Conservation (phyloP, 148 eudicot species). For the Rhododendron mucronatum region DNA sequence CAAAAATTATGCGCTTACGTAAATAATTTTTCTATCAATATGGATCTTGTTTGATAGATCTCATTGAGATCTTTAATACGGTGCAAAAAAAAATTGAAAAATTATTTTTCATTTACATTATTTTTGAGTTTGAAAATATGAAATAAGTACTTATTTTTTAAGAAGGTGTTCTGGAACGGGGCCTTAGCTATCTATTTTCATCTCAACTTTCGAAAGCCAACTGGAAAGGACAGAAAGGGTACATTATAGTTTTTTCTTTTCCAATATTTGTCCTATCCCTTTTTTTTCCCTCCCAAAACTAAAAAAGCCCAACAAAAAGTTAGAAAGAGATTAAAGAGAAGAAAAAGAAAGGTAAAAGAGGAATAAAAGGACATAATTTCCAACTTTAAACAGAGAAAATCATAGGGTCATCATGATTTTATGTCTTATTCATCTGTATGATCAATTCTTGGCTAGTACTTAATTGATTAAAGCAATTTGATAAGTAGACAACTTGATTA, state of each 20-base stretch:
- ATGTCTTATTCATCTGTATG: not conserved
- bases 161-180: too few species aligned
- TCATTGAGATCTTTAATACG: too few species aligned
- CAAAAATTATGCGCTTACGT: too few species aligned
- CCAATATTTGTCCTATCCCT: not conserved
- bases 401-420: constrained; percentile 1
- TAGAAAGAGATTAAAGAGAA: not conserved
- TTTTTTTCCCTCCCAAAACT: not conserved
- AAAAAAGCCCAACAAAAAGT: not conserved
- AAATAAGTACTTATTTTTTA: too few species aligned
- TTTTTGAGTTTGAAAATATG: too few species aligned
- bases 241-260: not conserved
- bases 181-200: not conserved
- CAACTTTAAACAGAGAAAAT: not conserved
- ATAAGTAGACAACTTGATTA: not conserved
- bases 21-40: too few species aligned
- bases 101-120: too few species aligned
- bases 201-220: not conserved
- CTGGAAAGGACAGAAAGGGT: not conserved
- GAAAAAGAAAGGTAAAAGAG: not conserved
- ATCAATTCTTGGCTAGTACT: not conserved
- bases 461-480: not conserved
- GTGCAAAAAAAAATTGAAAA: too few species aligned
- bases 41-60: too few species aligned
- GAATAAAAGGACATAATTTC: not conserved